phyloP scores from a whole-genome alignment of 2,329 filamentous ascomycete species.

The Alternaria conjuncta region DNA sequence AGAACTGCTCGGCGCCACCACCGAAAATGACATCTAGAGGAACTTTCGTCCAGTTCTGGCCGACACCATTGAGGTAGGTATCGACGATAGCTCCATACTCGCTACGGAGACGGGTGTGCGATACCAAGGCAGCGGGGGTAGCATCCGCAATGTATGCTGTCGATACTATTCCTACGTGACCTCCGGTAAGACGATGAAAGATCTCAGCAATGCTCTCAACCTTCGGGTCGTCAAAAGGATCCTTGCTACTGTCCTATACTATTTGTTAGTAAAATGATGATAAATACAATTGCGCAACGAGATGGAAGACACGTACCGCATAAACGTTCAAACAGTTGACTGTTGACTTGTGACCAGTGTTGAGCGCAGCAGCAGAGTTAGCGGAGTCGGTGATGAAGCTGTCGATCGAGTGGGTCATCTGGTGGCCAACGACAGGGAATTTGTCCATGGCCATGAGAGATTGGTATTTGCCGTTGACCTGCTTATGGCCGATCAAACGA shows the following conservation, averaged over 20 bases:
- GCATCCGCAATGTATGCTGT: slow-evolving; percentile 85
- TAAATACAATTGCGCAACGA: not conserved
- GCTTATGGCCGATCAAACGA: slow-evolving; percentile 80
- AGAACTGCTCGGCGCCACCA: slow-evolving; percentile 82
- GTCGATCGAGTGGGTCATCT: slow-evolving; percentile 87
- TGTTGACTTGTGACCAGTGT: slow-evolving; percentile 82
- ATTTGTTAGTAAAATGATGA: not conserved
- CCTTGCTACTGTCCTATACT: slow-evolving; percentile 68
- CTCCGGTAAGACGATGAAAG: slow-evolving; percentile 71
- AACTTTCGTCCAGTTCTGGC: slow-evolving; percentile 68
- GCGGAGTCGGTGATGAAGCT: slow-evolving; percentile 86
- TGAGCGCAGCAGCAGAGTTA: slow-evolving; percentile 82
- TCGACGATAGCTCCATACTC: slow-evolving; percentile 77
- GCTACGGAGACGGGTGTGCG: slow-evolving; percentile 72
- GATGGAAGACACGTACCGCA: slow-evolving; percentile 42
- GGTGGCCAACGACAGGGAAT: slow-evolving; percentile 84
- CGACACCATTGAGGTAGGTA: slow-evolving; percentile 74
- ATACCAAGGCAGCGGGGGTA: slow-evolving; percentile 69
- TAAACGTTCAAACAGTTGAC: slow-evolving; percentile 86
- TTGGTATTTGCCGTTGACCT: slow-evolving; percentile 84
- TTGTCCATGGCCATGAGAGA: slow-evolving; percentile 77
- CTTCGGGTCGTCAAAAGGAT: slow-evolving; percentile 82
- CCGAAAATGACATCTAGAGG: slow-evolving; percentile 80
- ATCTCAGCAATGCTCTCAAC: slow-evolving; percentile 83
- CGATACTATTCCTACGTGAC: slow-evolving; percentile 68